phyloP scores from a whole-genome alignment of 495 filamentous ascomycete species.

The Neurospora sp. region DNA sequence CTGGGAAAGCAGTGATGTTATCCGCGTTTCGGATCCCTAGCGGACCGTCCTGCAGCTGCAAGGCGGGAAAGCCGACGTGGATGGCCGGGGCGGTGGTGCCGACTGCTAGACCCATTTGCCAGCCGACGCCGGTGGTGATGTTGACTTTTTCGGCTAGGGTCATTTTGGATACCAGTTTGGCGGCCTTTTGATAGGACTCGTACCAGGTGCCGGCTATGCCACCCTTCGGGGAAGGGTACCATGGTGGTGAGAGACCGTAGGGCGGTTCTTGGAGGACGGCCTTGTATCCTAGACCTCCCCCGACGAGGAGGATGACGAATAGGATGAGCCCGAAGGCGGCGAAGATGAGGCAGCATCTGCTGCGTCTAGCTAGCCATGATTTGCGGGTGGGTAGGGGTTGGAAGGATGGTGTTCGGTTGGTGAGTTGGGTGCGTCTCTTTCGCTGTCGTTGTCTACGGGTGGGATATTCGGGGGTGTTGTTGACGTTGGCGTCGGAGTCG shows the following conservation, averaged over 20 bases:
- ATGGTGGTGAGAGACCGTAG: constrained; percentile 56
- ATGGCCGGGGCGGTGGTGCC: constrained; percentile 75
- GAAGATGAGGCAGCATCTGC: constrained; percentile 24
- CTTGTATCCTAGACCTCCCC: constrained; percentile 32
- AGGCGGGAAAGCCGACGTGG: constrained; percentile 64
- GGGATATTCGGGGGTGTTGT: constrained; percentile 33
- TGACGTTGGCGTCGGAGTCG: constrained; percentile 18
- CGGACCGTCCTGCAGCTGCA: constrained; percentile 87
- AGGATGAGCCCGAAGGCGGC: constrained; percentile 15
- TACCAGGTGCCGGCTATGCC: constrained; percentile 67
- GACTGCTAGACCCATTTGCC: constrained; percentile 83
- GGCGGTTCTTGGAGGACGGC: constrained; percentile 31
- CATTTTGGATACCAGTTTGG: constrained; percentile 70
- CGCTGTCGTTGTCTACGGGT: constrained; percentile 10
- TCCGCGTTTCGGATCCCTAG: constrained; percentile 52
- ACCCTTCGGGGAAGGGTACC: constrained; percentile 76
- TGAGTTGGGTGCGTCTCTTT: constrained; percentile 8
- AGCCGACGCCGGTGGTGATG: constrained; percentile 85
- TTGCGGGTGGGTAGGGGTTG: constrained; percentile 9
- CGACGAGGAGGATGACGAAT: constrained; percentile 25
- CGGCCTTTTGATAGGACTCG: constrained; percentile 72
- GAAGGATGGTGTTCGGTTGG: not conserved
- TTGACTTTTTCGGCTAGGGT: constrained; percentile 88
- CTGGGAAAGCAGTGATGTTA: constrained; percentile 56
- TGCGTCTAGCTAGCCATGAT: constrained; percentile 20